Evolutionary conservation across 306 rosid genomes (phyloP), one percentile per base, ranked within the genome.

Genomic region (Quercus robur): DNA sequence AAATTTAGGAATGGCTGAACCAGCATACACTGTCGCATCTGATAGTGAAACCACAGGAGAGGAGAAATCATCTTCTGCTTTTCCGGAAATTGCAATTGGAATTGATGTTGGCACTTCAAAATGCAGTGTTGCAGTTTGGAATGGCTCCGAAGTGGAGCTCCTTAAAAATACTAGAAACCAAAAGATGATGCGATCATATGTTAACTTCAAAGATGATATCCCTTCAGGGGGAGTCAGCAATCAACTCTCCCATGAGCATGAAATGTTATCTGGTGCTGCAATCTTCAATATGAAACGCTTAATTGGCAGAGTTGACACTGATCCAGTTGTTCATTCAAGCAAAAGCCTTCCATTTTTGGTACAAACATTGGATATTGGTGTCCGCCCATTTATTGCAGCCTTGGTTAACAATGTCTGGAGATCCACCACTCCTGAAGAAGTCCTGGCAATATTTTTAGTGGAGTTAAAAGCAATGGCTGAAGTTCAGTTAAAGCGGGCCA

Each of bases 241-340:
- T 77, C 91, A 83, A 79, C 82, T 83, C 69, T 83, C 87, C 30
- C 81, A 77, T 0, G 97, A 92, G 55, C 82, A 81, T 3, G 97
- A 93, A 64, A 71, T 92, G 87, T 79, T 94, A 38, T 88, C 90
- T 20, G 97, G 99, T 71, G 86, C 89, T 26, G 82, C 99, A 18
- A 83, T 94, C 82, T 94, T 93, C 90, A 94, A 94, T 73, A 85
- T 93, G 90, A 94, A 94, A 84, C 97, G 97, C 74, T 77, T 94
- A 77, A 87, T 94, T 20, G 99, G 97, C 20, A 86, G 99, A 78
- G 91, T 81, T 76, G 99, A 93, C 78, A 90, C 99, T 4, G 97
- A 94, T 70, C 97, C 97, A 1, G 93, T 91, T 52, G 89, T 94
- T 63, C 94, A 80, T 71, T 81, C 92, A 41, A 74, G 92, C 83